These are phyloP conservation scores for Penicillium alfredii DNA, from an alignment of 495 filamentous ascomycete species.

Conservation along the genomic window DNA sequence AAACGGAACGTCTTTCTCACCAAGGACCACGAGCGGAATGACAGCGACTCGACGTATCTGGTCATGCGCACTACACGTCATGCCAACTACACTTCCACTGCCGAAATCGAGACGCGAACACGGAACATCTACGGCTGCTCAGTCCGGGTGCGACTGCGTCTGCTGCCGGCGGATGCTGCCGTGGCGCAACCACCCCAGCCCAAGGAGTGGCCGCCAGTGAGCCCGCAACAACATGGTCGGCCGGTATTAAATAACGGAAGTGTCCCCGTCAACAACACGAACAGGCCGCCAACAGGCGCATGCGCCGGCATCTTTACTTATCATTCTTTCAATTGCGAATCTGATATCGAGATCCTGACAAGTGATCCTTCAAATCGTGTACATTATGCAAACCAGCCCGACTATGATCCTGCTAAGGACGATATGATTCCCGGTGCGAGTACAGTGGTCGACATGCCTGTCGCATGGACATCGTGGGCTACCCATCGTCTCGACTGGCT, in stretches of 20 bases:
- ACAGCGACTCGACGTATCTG: constrained; percentile 45
- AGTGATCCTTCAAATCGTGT: constrained; percentile 47
- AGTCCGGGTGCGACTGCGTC: constrained; percentile 51
- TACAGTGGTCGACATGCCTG: constrained; percentile 25
- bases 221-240: constrained; percentile 2
- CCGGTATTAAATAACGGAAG: constrained; percentile 1
- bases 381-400: constrained; percentile 73
- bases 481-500: constrained; percentile 70
- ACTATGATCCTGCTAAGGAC: constrained; percentile 34
- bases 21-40: constrained; percentile 11
- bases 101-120: constrained; percentile 56
- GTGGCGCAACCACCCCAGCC: constrained; percentile 8
- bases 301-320: constrained; percentile 71
- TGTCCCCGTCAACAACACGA: background rate
- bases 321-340: constrained; percentile 56
- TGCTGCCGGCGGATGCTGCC: constrained; percentile 19
- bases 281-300: constrained; percentile 37
- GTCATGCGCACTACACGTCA: constrained; percentile 56
- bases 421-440: constrained; percentile 32
- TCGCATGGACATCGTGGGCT: constrained; percentile 61
- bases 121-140: constrained; percentile 53
- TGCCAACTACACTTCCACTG: constrained; percentile 51
- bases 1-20: constrained; percentile 61
- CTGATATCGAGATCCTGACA: constrained; percentile 72
- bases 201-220: constrained; percentile 2